Evolutionary conservation across 345 rosid species (phyloP), one percentile per base, ranked within the genome.

Genomic region (Pseudoturritis turrita): DNA sequence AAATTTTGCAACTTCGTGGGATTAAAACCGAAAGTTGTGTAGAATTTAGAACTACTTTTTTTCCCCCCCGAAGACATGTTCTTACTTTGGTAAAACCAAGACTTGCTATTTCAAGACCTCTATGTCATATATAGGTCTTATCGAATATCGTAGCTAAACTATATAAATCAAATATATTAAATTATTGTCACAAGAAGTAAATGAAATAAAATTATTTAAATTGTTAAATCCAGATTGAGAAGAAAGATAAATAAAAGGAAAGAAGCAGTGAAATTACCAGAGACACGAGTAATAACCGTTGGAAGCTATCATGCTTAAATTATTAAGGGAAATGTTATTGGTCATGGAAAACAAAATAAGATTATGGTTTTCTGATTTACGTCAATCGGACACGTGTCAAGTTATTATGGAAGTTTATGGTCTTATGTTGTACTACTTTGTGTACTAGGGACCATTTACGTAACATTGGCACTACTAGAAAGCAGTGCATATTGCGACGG

Each of bases 81-180:
- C 56, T 68, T 60, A 68, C 70, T 75, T 61, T 68, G 58, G 79
- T 55, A 46, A 61, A 53, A 10, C 70, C 70, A 68, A 53, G 74
- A 68, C 79, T 44, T 75, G 64, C 74, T 75, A 68, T 68, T 75
- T 68, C 25, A 62, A 69, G 79, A 53, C 53, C 64, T 75, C 74
- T 68, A 62, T 33, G 74, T 68, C 70, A 75, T 68, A 68, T 62
- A 68, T 61, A 75, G 79, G 79, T 53, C 74, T 68, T 75, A 28
- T 75, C 74, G 52, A 68, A 75, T 68, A 75, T 75, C 64, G 74
- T 68, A 75, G 79, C 50, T 62, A 68, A 65, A 68, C 79, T 62
- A 68, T 46, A 75, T 61, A 44, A 53, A 68, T 53, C 58, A 35
- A 68, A 13, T 21, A 33, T 19, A 41, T 60, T 68, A 60, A 51